Evolutionary conservation across 2,329 filamentous ascomycete genomes (phyloP).

Genomic region (Aspergillus sp.): DNA sequence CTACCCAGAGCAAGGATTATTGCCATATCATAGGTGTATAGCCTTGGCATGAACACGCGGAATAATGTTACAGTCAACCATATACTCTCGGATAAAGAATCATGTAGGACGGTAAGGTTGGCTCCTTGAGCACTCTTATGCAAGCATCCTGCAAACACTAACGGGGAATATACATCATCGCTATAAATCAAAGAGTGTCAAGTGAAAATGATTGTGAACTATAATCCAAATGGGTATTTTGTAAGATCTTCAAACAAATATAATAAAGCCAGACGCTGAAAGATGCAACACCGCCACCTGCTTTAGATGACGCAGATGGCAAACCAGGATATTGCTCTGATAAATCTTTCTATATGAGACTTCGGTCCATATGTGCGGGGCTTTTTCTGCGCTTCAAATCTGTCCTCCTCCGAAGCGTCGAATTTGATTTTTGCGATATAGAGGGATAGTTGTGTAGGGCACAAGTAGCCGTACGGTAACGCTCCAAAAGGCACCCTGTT

Average conservation of each 20-base stretch:
- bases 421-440: constrained; percentile 4
- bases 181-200: background rate
- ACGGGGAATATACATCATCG: background rate
- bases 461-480: background rate
- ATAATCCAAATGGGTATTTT: constrained; percentile 13
- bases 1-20: too few relatives aligned
- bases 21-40: too few relatives aligned
- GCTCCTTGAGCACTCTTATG: background rate
- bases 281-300: constrained; percentile 9
- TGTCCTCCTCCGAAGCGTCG: constrained; percentile 2
- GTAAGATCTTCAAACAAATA: constrained; percentile 5
- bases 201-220: background rate
- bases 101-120: background rate
- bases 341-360: constrained; percentile 14
- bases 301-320: constrained; percentile 4
- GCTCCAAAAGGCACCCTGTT: background rate
- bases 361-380: constrained; percentile 14
- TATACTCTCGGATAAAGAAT: background rate
- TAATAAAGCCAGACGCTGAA: constrained; percentile 10
- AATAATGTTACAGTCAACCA: too few relatives aligned
- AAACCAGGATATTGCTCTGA: constrained; percentile 20
- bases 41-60: too few relatives aligned
- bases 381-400: constrained; percentile 1
- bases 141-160: background rate
- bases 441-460: background rate